Evolutionary conservation across 129 eudicot species (phyloP).

Genomic region (Flaveria robusta): DNA sequence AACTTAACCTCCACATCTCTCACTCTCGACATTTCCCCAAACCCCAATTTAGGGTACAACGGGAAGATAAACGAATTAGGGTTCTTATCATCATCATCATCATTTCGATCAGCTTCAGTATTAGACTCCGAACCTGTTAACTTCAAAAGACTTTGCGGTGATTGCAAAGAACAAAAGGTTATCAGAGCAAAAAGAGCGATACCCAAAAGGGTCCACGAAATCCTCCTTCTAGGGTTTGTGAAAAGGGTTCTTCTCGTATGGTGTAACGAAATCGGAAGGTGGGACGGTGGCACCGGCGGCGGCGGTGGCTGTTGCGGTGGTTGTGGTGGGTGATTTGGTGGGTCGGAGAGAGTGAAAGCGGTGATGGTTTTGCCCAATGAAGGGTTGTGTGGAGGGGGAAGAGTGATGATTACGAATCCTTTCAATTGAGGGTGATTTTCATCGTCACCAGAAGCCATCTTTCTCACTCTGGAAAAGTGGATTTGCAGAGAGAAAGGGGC

Average conservation of each 20-base stretch:
- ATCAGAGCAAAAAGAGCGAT: conserved; percentile 43
- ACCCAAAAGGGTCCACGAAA: conserved; percentile 38
- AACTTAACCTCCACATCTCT: conserved; percentile 65
- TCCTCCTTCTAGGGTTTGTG: conserved; percentile 21
- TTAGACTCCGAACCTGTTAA: conserved; percentile 10
- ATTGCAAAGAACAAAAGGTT: conserved; percentile 35
- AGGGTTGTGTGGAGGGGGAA: conserved; percentile 69
- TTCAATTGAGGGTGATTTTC: conserved; percentile 45
- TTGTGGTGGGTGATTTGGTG: conserved; percentile 16
- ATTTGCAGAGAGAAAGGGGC: conserved; percentile 14
- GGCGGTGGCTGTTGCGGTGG: conserved; percentile 19
- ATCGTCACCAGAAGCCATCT: conserved; percentile 45
- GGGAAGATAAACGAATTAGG: conserved; percentile 58
- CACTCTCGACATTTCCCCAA: conserved; percentile 14
- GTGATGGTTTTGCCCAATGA: conserved; percentile 79
- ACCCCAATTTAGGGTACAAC: conserved; percentile 50
- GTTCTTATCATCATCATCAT: conserved; percentile 40
- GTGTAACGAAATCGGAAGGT: conserved; percentile 32
- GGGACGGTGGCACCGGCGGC: conserved; percentile 14
- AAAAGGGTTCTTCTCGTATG: conserved; percentile 27
- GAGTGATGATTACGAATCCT: conserved; percentile 48
- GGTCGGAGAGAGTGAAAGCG: conserved; percentile 49
- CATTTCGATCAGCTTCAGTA: conserved; percentile 23
- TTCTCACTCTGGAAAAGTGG: neutral
- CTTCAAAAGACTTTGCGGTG: conserved; percentile 32